Base-by-base conservation (phyloP, 2,329 filamentous ascomycete genomes). In the Hymenoscyphus fraxineus region DNA sequence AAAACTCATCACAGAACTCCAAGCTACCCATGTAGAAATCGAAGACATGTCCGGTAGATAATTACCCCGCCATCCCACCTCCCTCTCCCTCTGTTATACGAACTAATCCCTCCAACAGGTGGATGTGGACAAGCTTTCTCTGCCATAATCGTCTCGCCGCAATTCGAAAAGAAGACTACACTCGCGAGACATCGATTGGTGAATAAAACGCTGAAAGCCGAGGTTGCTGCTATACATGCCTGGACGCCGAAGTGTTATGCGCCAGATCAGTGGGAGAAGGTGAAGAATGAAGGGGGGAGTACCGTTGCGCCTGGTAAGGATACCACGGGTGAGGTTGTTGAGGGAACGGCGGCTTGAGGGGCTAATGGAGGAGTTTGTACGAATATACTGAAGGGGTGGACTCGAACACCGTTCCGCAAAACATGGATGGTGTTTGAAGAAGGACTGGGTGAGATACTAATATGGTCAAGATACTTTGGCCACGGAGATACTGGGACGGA, bases 31-130 rank as follows among this genome's bases (percentile, higher is more conserved):
- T 79, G 92, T 97, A 68, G 88, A 95, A 73, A 92, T 97, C 71
- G 90, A 91, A 69, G 94, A 98, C 79, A 87, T 96, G 82, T 97
- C 93, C 69, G 94, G 93, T 96, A 85, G 65, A 81, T 76, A 67
- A 64, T 63, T 63, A 22, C 57, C 22, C 58, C 59, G 39, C 51
- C 51, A 62, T 57, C 60, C 44, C 57, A 35, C 16, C 59, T 54
- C 40, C 57, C 56, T 41, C 39, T 35, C 38, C 15, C 41, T 44
- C 15, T 44, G 4, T 4, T 13, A 12, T 19, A 13, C n/a, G 12
- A 13, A 54, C 47, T 19, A 13, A 54, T 6, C 15, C 13, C 3
- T 10, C 6, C n/a, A 5, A 64, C 70, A 90, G 87, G 88, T 68
- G 88, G 88, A 63, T 90, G 88, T 73, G 88, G 88, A 54, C 87